Percentiles rank a stretch among this genome's conserved stretches.
Evolutionary conservation across 164 flowering plant genomes (phyloP).

Genomic region (Nymphaea thermarum): DNA sequence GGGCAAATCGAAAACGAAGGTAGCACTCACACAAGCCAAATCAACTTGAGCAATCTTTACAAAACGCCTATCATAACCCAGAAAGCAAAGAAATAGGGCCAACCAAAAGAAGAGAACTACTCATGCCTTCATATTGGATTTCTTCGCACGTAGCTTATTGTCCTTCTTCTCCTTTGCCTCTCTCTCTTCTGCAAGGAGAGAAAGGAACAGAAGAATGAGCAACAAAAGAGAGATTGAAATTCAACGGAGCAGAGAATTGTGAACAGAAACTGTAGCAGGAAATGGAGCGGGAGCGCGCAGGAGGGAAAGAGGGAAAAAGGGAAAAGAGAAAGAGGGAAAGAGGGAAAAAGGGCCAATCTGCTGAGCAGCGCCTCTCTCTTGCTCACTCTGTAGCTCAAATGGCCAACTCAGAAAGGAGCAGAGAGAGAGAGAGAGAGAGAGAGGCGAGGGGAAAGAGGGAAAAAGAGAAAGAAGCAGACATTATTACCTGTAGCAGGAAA

Average conservation of each 20-base stretch:
- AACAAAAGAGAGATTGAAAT: no score
- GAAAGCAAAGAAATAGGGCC: not conserved
- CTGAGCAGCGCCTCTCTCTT: not conserved
- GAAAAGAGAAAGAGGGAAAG: no score
- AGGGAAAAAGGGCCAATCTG: no score
- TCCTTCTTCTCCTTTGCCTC: conserved; percentile 51
- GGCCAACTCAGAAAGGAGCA: no score
- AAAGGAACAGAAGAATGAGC: not conserved
- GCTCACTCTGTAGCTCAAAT: conserved; percentile 57
- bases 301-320: no score
- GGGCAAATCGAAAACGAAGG: not conserved
- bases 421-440: no score
- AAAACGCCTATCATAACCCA: not conserved
- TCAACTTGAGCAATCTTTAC: not conserved
- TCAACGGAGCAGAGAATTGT: no score
- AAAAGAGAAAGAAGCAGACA: no score
- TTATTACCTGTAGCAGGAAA: no score
- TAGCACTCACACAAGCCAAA: not conserved
- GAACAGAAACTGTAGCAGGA: no score
- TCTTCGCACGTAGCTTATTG: conserved; percentile 71
- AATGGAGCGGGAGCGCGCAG: no score
- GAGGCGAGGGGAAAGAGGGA: no score
- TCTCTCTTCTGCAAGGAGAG: conserved; percentile 47
- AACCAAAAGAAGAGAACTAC: not conserved
- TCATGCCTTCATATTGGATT: conserved; percentile 79